Evolutionary conservation across 768 basidiomycete species (phyloP), one percentile per base, ranked within the genome.

Genomic region (Tremella fuciformis): DNA sequence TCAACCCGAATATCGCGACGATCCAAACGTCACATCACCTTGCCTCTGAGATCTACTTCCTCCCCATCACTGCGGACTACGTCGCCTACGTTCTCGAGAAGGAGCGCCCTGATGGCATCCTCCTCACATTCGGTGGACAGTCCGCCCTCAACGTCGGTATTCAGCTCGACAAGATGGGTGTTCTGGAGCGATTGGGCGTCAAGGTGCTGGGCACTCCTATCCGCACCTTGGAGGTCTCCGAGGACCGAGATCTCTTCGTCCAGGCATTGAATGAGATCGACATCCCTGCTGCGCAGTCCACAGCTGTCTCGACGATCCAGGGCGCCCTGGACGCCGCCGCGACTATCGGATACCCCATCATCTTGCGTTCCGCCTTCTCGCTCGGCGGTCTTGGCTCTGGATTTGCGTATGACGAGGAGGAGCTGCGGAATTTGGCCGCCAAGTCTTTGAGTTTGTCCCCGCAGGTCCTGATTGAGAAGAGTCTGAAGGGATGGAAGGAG

Each of bases 401-500:
- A 46, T 99, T 99, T 74, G 96, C 96, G 49, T 86, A 94, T 73
- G 85, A 97, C 76, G 82, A 90, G 13, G 89, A 96, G 62, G 96
- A 99, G 81, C 80, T 99, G 56, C 87, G 91, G 57, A 93, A 99
- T 77, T 82, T 99, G 21, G 84, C 91, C 42, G 93, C 96, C 21
- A 94, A 89, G 78, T 84, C 87, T 73, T 84, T 99, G 53, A 86
- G 86, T 73, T 82, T 98, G 25, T 88, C 87, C 65, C 94, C 96
- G 48, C 96, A 98, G 76, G 89, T 98, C 44, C 83, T 99, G 57
- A 92, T 99, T 63, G 96, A 98, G 79, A 88, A 92, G 50, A 90
- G 88, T 67, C 89, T 99, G 87, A 98, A 98, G 79, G 96, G 96
- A 26, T 99, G 96, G 96, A 99, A 99, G 77, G 96, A 99, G 79